A percentile compares a stretch with the other conserved stretches of the same genome.
Conservation (phyloP, 192 early-diverging fungal genomes). For the Coemansia sp. region DNA sequence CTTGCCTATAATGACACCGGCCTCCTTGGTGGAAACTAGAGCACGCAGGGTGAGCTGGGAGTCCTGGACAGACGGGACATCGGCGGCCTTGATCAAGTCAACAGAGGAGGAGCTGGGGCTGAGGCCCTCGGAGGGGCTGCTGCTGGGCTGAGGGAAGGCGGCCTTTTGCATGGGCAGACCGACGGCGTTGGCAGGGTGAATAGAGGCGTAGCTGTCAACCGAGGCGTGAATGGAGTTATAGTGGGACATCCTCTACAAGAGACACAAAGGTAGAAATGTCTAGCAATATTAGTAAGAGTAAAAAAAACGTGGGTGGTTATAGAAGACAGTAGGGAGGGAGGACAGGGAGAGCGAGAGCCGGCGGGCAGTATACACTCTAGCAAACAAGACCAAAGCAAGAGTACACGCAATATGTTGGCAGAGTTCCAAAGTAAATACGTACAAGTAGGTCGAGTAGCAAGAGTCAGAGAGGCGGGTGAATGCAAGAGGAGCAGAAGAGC, state of each 20-base stretch:
- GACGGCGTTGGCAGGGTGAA: constrained; percentile 8
- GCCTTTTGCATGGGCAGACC: constrained; percentile 17
- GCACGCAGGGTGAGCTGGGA: constrained; percentile 78
- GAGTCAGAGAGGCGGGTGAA: constrained; percentile 1
- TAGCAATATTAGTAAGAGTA: background rate
- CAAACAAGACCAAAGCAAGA: constrained; percentile 9
- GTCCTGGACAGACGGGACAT: constrained; percentile 51
- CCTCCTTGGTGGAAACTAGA: constrained; percentile 90
- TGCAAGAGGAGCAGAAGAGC: constrained; percentile 6
- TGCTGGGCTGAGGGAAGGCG: constrained; percentile 32
- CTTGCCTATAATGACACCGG: constrained; percentile 88
- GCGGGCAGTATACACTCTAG: background rate
- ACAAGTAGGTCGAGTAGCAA: constrained; percentile 5
- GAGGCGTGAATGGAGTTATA: constrained; percentile 18
- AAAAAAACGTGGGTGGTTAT: background rate
- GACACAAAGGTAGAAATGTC: background rate
- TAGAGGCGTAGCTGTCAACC: constrained; percentile 11
- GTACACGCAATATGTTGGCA: background rate
- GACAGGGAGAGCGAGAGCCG: background rate
- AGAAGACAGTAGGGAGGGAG: background rate
- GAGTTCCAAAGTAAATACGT: constrained; percentile 3
- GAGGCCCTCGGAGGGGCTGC: constrained; percentile 24
- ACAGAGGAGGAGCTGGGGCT: constrained; percentile 30
- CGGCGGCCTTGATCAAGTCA: constrained; percentile 21
- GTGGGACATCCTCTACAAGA: constrained; percentile 32